Evolutionary conservation across 1,139 yeast species (phyloP).

Genomic region (Saccharomycopsis crataegensis): DNA sequence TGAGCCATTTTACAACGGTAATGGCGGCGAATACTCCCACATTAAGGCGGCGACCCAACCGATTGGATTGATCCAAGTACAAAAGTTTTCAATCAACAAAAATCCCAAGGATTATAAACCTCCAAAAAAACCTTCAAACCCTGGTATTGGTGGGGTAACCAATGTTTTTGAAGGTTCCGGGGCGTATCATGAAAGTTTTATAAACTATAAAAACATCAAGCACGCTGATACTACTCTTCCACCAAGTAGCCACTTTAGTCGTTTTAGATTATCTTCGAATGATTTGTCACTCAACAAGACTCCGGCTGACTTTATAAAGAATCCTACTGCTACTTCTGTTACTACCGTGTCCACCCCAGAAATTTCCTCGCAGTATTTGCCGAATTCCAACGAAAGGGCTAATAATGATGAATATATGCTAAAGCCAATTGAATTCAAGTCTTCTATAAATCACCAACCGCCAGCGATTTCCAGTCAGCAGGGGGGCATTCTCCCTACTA

Average conservation of each 20-base stretch:
- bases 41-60: constrained; percentile 12
- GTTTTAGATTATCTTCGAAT: no score
- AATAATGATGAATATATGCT: background rate
- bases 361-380: background rate
- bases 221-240: no score
- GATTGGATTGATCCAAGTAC: constrained; percentile 1
- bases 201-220: no score
- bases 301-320: no score
- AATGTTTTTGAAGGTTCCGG: background rate
- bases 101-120: background rate
- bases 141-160: background rate
- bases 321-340: no score
- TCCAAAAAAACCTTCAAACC: background rate
- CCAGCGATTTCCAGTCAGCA: background rate
- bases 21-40: background rate
- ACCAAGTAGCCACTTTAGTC: no score
- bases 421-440: constrained; percentile 5
- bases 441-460: background rate
- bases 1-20: constrained; percentile 9
- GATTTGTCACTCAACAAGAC: no score
- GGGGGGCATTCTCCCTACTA: background rate
- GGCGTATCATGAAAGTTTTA: no score
- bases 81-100: no score
- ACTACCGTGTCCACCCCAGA: background rate
- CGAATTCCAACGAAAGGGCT: background rate